These are phyloP conservation scores for Tirmania nivea DNA, from an alignment of 495 filamentous ascomycete species.

Conservation along the genomic window DNA sequence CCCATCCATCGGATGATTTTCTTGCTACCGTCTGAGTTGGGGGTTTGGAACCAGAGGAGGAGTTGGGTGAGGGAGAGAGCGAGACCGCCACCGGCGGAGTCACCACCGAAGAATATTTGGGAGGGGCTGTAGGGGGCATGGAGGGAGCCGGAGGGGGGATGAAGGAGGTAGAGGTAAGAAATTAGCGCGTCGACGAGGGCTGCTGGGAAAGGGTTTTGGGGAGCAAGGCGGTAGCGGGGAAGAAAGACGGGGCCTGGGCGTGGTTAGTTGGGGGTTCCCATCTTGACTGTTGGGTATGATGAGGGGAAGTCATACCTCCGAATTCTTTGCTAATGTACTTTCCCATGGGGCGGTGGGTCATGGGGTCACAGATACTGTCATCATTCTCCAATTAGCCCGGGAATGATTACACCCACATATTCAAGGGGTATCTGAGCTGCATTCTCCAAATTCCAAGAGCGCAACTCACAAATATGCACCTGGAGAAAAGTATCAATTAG, in stretches of 20 bases:
- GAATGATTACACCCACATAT: no score
- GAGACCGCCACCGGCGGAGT: constrained; percentile 72
- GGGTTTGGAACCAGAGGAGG: constrained; percentile 45
- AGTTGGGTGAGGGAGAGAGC: constrained; percentile 47
- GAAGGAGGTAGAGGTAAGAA: constrained; percentile 63
- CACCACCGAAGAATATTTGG: constrained; percentile 63
- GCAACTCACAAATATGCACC: constrained; percentile 22
- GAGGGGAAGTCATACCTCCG: constrained; percentile 18
- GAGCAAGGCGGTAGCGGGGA: constrained; percentile 72
- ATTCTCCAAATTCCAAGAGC: background rate
- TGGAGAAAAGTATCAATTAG: background rate
- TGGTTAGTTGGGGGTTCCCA: background rate
- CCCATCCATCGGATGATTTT: constrained; percentile 41
- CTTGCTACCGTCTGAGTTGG: constrained; percentile 2
- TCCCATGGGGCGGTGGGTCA: constrained; percentile 32
- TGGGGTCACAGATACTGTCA: constrained; percentile 47
- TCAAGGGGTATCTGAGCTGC: no score
- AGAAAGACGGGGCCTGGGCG: constrained; percentile 34
- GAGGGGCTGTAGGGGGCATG: constrained; percentile 46
- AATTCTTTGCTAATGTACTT: constrained; percentile 29
- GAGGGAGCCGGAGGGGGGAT: constrained; percentile 50
- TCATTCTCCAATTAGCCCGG: background rate
- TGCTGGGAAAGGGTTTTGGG: constrained; percentile 63
- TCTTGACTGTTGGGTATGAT: background rate
- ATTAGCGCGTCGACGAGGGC: constrained; percentile 65